Percentiles rank a stretch among this genome's conserved stretches.
phyloP scores from a whole-genome alignment of 225 moss, liverwort and hornwort species.

The Rhytidiadelphus loreus region DNA sequence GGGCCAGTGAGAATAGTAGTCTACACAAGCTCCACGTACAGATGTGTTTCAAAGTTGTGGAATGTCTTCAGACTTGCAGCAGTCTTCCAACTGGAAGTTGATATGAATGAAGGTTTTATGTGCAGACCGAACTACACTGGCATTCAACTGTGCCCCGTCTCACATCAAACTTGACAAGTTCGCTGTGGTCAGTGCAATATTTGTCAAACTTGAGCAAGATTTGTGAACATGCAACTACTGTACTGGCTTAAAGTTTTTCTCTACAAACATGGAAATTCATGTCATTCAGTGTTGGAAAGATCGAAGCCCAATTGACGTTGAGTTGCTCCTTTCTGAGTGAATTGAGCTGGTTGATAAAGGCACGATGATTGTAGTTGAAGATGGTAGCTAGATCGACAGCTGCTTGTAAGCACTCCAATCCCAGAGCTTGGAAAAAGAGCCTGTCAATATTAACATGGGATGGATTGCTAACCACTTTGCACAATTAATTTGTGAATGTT shows the following conservation, averaged over 20 bases:
- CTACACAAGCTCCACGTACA: not conserved
- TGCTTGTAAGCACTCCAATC: not conserved
- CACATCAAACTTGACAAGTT: not conserved
- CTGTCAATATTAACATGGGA: not conserved
- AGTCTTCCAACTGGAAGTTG: not conserved
- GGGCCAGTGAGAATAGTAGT: not conserved
- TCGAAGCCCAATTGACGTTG: not conserved
- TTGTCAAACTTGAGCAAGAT: not conserved
- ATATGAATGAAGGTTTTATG: not conserved
- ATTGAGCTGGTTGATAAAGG: not conserved
- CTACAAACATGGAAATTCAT: not conserved
- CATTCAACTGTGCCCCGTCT: not conserved
- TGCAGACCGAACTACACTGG: rapidly evolving
- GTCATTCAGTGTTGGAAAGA: not conserved
- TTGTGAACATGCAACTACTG: not conserved
- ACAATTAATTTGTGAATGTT: not conserved
- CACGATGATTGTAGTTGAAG: not conserved
- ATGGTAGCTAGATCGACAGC: not conserved
- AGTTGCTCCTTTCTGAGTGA: not conserved
- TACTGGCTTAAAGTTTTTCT: not conserved
- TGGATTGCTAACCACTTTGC: not conserved
- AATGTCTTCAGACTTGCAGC: not conserved
- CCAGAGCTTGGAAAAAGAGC: not conserved
- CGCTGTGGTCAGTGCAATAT: not conserved
- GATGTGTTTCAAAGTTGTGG: not conserved